Evolutionary conservation across 805 yeast species (phyloP).

Genomic region (Candida chilensis): DNA sequence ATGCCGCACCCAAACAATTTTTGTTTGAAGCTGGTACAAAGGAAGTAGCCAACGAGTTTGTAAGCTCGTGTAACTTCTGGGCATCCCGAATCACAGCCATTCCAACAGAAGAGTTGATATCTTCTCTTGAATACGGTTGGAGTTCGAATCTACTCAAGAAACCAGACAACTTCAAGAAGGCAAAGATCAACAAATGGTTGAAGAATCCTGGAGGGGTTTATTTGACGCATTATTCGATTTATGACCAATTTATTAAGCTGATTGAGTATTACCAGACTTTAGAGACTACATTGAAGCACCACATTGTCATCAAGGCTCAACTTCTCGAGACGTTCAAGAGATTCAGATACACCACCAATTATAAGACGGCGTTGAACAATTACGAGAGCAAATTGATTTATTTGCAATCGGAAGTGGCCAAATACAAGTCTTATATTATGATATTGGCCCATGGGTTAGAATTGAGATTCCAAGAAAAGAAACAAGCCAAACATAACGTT

Average conservation of each 20-base stretch:
- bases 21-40: slow-evolving; percentile 59
- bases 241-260: slow-evolving; percentile 28
- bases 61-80: slow-evolving; percentile 84
- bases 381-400: slow-evolving; percentile 30
- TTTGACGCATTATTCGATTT: slow-evolving; percentile 18
- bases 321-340: slow-evolving; percentile 3
- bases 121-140: slow-evolving; percentile 86
- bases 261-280: slow-evolving; percentile 27
- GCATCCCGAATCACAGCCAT: slow-evolving; percentile 77
- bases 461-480: slow-evolving; percentile 24
- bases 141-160: slow-evolving; percentile 13
- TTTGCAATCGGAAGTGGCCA: slow-evolving; percentile 31
- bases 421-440: slow-evolving; percentile 34
- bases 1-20: slow-evolving; percentile 25
- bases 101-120: slow-evolving; percentile 64
- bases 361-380: slow-evolving; percentile 23
- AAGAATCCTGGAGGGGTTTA: slow-evolving; percentile 28
- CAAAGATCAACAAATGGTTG: slow-evolving; percentile 32
- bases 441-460: slow-evolving; percentile 38
- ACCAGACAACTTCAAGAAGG: slow-evolving; percentile 18
- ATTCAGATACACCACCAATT: slow-evolving; percentile 18
- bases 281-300: slow-evolving; percentile 9
- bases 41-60: slow-evolving; percentile 61
- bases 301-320: neutral
- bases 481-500: slow-evolving; percentile 2